phyloP scores from a whole-genome alignment of 371 early-diverging fungal species.

The Funneliformis caledonium region DNA sequence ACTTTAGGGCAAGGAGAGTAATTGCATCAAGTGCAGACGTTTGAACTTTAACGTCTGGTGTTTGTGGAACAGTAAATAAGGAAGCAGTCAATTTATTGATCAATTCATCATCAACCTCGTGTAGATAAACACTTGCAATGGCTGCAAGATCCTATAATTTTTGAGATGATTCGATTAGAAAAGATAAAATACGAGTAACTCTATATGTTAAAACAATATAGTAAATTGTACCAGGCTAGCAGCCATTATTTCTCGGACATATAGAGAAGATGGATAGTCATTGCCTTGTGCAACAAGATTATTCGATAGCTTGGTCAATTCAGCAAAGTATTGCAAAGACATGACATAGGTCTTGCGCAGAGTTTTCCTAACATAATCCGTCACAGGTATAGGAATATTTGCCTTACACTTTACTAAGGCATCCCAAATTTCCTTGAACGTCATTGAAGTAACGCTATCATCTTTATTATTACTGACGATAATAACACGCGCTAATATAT shows the following conservation, averaged over 20 bases:
- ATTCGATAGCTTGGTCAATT: constrained; percentile 57
- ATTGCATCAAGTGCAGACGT: constrained; percentile 63
- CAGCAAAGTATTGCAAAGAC: constrained; percentile 62
- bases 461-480: background rate
- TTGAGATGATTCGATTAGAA: constrained; percentile 16
- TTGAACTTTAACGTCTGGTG: constrained; percentile 58
- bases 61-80: constrained; percentile 56
- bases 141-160: constrained; percentile 61
- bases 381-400: constrained; percentile 40
- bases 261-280: constrained; percentile 58
- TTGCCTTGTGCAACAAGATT: constrained; percentile 54
- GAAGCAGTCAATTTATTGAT: constrained; percentile 60
- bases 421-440: constrained; percentile 55
- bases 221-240: constrained; percentile 59
- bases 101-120: constrained; percentile 68
- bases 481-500: constrained; percentile 17
- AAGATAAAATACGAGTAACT: background rate
- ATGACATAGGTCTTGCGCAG: constrained; percentile 58
- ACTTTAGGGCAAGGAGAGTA: constrained; percentile 65
- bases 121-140: constrained; percentile 60
- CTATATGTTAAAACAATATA: background rate
- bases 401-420: constrained; percentile 49
- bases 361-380: constrained; percentile 47
- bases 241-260: constrained; percentile 67
- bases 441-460: background rate